A percentile compares a stretch with the other conserved stretches of the same genome.
phyloP scores from a whole-genome alignment of 208 protist species.

The Acanthamoeba royreba region DNA sequence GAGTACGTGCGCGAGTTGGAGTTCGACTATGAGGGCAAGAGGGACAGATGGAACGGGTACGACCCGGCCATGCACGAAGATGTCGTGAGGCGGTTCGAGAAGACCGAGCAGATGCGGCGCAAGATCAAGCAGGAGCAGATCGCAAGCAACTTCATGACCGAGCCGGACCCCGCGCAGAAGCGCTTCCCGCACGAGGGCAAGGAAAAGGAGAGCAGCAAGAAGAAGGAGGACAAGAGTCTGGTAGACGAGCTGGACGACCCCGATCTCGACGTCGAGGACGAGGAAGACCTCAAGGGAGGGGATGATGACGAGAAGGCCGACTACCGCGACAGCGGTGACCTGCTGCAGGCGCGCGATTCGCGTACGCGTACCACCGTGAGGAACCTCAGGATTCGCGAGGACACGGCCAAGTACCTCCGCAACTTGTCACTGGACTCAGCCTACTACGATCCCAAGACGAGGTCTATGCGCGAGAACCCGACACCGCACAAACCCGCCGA shows the following conservation, averaged over 20 bases:
- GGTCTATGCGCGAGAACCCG: conserved; percentile 89
- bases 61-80: conserved; percentile 72
- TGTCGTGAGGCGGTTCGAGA: conserved; percentile 67
- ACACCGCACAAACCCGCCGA: conserved; percentile 56
- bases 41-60: conserved; percentile 88
- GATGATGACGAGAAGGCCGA: conserved; percentile 5
- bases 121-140: conserved; percentile 45
- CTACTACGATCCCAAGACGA: conserved; percentile 92
- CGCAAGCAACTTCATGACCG: conserved; percentile 36
- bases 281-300: background rate
- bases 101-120: conserved; percentile 58
- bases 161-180: conserved; percentile 10
- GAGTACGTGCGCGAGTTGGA: conserved; percentile 59
- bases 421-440: conserved; percentile 89
- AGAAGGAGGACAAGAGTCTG: conserved; percentile 7
- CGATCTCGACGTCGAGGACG: conserved; percentile 54
- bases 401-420: conserved; percentile 91
- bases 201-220: conserved; percentile 56
- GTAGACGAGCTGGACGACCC: conserved; percentile 61
- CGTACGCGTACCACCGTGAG: conserved; percentile 80
- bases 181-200: background rate
- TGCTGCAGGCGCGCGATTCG: conserved; percentile 49
- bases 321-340: background rate
- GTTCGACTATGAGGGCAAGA: conserved; percentile 82
- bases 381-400: conserved; percentile 89